Evolutionary conservation across 108 stramenopile species (phyloP).

Genomic region (Parmales sp.): DNA sequence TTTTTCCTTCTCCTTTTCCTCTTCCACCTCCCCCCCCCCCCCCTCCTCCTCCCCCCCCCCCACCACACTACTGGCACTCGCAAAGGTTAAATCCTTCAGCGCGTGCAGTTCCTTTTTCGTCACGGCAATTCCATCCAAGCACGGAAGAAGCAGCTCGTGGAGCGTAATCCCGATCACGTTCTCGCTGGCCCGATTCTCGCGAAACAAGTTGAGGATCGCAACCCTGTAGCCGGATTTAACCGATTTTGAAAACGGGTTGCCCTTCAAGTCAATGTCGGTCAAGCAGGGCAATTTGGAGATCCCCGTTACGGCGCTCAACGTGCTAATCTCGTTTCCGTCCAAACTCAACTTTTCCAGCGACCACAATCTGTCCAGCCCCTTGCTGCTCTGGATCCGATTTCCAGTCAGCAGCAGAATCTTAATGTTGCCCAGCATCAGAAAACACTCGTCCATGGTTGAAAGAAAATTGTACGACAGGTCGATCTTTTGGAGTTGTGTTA

Average conservation of each 20-base stretch:
- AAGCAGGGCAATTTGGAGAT: conserved; percentile 59
- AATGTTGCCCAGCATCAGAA: conserved; percentile 51
- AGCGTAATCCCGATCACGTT: neutral
- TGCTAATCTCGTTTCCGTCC: conserved; percentile 48
- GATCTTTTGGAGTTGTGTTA: conserved; percentile 37
- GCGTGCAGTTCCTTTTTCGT: conserved; percentile 41
- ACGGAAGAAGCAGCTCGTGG: conserved; percentile 29
- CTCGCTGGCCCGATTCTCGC: conserved; percentile 23
- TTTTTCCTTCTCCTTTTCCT: too few relatives aligned
- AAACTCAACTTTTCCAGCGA: conserved; percentile 45
- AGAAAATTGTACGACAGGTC: conserved; percentile 60
- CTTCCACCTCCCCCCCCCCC: neutral
- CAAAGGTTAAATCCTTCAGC: conserved; percentile 39
- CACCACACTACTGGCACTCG: neutral
- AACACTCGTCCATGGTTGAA: neutral
- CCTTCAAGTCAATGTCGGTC: conserved; percentile 34
- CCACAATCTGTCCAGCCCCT: conserved; percentile 56
- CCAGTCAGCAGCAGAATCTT: conserved; percentile 46
- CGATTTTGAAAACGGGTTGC: conserved; percentile 42
- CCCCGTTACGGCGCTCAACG: conserved; percentile 40
- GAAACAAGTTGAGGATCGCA: conserved; percentile 46
- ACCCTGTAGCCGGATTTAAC: conserved; percentile 24
- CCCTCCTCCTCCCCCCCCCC: neutral
- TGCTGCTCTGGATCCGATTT: conserved; percentile 38
- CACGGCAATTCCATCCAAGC: conserved; percentile 40